Conservation (phyloP, 1,139 yeast species). For the Meyerozyma carpophila region DNA sequence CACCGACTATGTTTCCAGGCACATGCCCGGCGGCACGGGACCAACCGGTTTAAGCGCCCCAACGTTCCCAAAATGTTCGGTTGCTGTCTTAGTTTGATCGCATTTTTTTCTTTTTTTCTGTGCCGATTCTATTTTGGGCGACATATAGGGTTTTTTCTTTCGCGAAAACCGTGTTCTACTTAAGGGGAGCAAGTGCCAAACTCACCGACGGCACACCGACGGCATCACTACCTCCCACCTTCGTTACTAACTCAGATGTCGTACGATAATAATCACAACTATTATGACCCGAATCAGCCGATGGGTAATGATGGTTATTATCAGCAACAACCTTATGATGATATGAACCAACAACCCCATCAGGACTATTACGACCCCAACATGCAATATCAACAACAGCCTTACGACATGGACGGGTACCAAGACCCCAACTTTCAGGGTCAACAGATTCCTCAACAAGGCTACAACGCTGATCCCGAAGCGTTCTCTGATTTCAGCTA, state of each 20-base stretch:
- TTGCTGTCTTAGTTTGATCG: slow-evolving; percentile 1
- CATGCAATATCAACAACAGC: slow-evolving; percentile 50
- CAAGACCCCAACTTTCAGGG: slow-evolving; percentile 24
- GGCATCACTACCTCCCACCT: neutral
- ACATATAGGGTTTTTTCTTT: neutral
- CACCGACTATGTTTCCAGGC: too few species aligned
- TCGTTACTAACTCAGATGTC: slow-evolving; percentile 39
- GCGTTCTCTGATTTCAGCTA: slow-evolving; percentile 75
- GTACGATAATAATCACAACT: slow-evolving; percentile 47
- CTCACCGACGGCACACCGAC: neutral
- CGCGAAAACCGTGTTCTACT: neutral
- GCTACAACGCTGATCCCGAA: slow-evolving; percentile 59
- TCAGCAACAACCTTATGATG: slow-evolving; percentile 43
- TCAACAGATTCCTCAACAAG: slow-evolving; percentile 39
- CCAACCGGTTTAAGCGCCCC: neutral
- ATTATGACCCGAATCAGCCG: slow-evolving; percentile 44
- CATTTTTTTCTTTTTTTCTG: neutral
- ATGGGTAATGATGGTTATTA: slow-evolving; percentile 40
- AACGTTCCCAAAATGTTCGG: neutral
- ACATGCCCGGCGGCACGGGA: neutral
- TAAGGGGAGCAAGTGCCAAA: neutral
- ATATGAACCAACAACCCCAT: slow-evolving; percentile 16
- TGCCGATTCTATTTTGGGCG: slow-evolving; percentile 1
- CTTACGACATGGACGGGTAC: slow-evolving; percentile 45
- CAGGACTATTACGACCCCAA: slow-evolving; percentile 43